Evolutionary conservation across 169 alveolate genomes (phyloP), one percentile per base, ranked within the genome.

Genomic region (Babesia ovata): DNA sequence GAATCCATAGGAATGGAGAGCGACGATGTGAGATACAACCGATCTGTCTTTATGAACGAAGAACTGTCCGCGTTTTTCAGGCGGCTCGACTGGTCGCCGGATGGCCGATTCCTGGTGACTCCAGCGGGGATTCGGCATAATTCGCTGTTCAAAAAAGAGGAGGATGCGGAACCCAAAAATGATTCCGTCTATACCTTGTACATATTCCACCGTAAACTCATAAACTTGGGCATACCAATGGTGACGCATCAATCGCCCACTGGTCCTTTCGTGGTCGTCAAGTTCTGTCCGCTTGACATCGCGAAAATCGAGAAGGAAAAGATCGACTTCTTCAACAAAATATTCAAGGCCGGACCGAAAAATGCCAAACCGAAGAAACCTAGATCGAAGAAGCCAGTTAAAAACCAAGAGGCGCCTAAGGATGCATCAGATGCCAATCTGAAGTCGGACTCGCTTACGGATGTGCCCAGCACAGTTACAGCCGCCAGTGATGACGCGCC

Each of bases 41-140:
- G 88, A 8, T 71, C 54, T 0, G 85, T 94, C 50, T 94, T 93
- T 54, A 74, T 91, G 76, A 90, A 94, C 16, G 97, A 94, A 71
- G 93, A 92, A 44, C 79, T 94, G 12, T 92, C 95, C 12, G 89
- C 96, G 26, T 94, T 94, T 75, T 94, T 94, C 57, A 72, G 97
- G 50, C 89, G 97, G 29, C 89, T 93, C 29, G 97, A 94, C 82
- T 94, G 95, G 95, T 94, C 97, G 19, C 96, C 96, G 4, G 94
- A 90, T 48, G 97, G 97, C 11, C 84, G 93, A 14, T 50, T 93
- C 54, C 86, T 94, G 57, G 95, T 91, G 24, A 81, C 95, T 21
- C 97, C 97, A 19, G 92, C 96, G 48, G 97, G 97, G 17, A 73
- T 91, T 29, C 44, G 88, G 28, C 94, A 92, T 65, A 63, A 77